Percentiles rank a stretch among this genome's conserved stretches.
Evolutionary conservation across 768 basidiomycete species (phyloP).

Genomic region (Hirschioporus abietinus): DNA sequence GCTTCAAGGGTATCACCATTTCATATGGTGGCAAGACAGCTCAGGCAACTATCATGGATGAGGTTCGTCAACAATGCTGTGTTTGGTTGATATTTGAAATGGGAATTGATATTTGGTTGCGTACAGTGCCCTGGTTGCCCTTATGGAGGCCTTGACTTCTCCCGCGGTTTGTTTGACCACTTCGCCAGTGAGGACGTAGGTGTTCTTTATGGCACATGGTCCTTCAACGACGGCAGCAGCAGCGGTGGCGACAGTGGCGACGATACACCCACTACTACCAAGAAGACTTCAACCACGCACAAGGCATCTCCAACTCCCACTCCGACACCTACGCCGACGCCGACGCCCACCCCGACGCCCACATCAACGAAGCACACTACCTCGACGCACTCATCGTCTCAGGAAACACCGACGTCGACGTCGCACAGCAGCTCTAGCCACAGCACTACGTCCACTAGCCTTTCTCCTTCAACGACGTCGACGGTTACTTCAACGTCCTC

Average conservation of each 20-base stretch:
- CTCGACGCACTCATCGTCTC: not conserved
- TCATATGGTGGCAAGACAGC: constrained; percentile 54
- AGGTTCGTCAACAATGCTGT: constrained; percentile 32
- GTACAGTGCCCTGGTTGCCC: constrained; percentile 58
- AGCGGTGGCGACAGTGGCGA: constrained; percentile 18
- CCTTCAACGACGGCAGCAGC: constrained; percentile 37
- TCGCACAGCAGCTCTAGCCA: not conserved
- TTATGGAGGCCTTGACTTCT: constrained; percentile 62
- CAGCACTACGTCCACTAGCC: constrained; percentile 1
- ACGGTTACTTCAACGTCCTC: not conserved
- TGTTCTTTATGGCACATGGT: constrained; percentile 60
- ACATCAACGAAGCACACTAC: not conserved
- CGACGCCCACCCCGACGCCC: constrained; percentile 17
- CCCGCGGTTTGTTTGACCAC: constrained; percentile 56
- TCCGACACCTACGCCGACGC: constrained; percentile 9
- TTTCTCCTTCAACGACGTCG: not conserved
- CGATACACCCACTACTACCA: constrained; percentile 15
- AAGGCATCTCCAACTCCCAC: constrained; percentile 10
- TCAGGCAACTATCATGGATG: constrained; percentile 54
- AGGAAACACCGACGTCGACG: not conserved
- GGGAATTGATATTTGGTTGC: not conserved
- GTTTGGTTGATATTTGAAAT: constrained; percentile 1
- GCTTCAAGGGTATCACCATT: constrained; percentile 58
- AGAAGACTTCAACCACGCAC: constrained; percentile 15
- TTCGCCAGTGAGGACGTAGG: constrained; percentile 47